Evolutionary conservation across 139 green algal genomes (phyloP).

Genomic region (Chlamydomonas sp.): DNA sequence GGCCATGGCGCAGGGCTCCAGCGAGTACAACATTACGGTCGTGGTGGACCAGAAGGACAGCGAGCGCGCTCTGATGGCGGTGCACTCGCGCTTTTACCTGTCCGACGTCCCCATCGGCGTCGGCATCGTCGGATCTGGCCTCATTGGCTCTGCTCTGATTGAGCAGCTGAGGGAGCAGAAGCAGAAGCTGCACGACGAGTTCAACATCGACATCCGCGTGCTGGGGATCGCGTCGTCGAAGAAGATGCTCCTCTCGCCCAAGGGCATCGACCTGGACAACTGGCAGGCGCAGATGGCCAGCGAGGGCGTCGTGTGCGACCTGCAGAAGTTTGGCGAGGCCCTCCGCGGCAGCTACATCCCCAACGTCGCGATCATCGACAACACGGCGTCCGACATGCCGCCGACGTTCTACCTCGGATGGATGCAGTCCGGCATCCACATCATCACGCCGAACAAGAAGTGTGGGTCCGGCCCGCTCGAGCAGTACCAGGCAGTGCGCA

Average conservation of each 20-base stretch:
- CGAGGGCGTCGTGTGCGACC: conserved; percentile 13
- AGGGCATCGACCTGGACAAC: conserved; percentile 64
- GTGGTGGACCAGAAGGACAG: conserved; percentile 73
- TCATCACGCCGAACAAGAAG: conserved; percentile 98
- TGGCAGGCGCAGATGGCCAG: conserved; percentile 47
- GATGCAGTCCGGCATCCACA: conserved; percentile 81
- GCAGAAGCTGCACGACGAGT: conserved; percentile 59
- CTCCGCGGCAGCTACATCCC: conserved; percentile 72
- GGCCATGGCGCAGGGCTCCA: conserved; percentile 79
- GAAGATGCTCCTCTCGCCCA: conserved; percentile 76
- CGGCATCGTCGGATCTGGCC: conserved; percentile 82
- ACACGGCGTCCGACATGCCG: conserved; percentile 73
- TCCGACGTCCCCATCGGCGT: conserved; percentile 79
- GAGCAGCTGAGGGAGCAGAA: conserved; percentile 74
- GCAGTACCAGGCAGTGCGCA: conserved; percentile 71
- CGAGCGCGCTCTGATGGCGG: conserved; percentile 67
- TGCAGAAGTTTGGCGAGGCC: conserved; percentile 53
- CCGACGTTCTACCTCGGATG: conserved; percentile 70
- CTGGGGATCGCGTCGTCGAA: conserved; percentile 64
- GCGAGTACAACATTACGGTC: conserved; percentile 98
- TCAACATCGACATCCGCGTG: conserved; percentile 82
- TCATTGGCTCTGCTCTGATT: conserved; percentile 87
- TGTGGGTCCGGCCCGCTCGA: conserved; percentile 73
- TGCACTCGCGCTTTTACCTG: conserved; percentile 94
- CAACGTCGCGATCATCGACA: conserved; percentile 92